A percentile compares a stretch with the other conserved stretches of the same genome.
phyloP scores from a whole-genome alignment of 257 asterid genomes.

The Ligustrum vulgare region DNA sequence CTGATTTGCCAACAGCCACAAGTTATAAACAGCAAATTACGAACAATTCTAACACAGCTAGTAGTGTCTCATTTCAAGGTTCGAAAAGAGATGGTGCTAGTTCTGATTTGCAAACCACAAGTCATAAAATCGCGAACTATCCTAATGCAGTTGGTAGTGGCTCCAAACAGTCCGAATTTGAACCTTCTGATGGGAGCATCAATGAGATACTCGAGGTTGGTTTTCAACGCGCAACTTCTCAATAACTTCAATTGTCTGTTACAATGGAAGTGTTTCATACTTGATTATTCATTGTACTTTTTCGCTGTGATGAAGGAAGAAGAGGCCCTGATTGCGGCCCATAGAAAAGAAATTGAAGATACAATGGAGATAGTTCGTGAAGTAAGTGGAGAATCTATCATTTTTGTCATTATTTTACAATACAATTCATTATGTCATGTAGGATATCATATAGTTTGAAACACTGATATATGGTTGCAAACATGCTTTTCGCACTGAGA shows the following conservation, averaged over 20 bases:
- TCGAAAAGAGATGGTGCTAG: slow-evolving; percentile 49
- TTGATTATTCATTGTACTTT: slow-evolving; percentile 21
- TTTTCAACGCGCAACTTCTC: slow-evolving; percentile 7
- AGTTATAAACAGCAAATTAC: slow-evolving; percentile 48
- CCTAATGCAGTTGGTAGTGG: slow-evolving; percentile 40
- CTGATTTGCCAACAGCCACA: slow-evolving; percentile 41
- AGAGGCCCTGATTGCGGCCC: slow-evolving; percentile 91
- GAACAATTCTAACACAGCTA: slow-evolving; percentile 38
- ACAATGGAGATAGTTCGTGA: slow-evolving; percentile 97
- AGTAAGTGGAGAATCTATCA: slow-evolving; percentile 40
- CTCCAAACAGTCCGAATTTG: slow-evolving; percentile 47
- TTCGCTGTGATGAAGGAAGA: slow-evolving; percentile 64
- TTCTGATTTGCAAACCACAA: slow-evolving; percentile 38
- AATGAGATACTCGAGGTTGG: slow-evolving; percentile 90
- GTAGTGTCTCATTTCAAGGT: slow-evolving; percentile 11
- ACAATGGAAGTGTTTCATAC: slow-evolving; percentile 11
- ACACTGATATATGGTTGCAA: background rate
- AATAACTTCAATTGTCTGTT: background rate
- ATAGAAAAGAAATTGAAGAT: slow-evolving; percentile 92
- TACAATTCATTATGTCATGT: background rate
- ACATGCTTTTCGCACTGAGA: background rate
- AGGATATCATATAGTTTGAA: background rate
- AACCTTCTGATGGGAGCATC: slow-evolving; percentile 66
- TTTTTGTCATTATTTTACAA: background rate
- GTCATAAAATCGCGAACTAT: slow-evolving; percentile 40